A percentile compares a stretch with the other conserved stretches of the same genome.
These are phyloP conservation scores for Colletotrichum horii DNA, from an alignment of 2,329 filamentous ascomycete genomes.

Conservation along the genomic window DNA sequence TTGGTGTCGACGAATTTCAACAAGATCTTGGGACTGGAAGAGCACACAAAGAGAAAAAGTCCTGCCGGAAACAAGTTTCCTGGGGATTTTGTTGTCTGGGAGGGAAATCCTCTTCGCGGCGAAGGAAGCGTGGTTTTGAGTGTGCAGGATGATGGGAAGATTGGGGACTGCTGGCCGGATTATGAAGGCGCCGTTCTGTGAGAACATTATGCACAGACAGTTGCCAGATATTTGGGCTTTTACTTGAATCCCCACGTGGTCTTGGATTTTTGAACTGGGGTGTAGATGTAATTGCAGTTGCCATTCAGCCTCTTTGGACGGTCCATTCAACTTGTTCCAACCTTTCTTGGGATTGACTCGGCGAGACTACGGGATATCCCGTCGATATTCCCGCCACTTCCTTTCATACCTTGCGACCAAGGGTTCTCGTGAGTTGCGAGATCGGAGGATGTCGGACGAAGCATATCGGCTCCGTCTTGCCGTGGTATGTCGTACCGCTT, in stretches of 20 bases:
- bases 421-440: not conserved
- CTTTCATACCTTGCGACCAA: not conserved
- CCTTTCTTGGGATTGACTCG: not conserved
- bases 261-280: not conserved
- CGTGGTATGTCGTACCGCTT: not conserved
- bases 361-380: not conserved
- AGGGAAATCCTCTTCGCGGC: slow-evolving; percentile 44
- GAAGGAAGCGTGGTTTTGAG: slow-evolving; percentile 39
- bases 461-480: not conserved
- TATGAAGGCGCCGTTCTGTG: not conserved
- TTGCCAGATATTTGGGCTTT: rapidly evolving
- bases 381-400: not conserved
- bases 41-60: not conserved
- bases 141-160: slow-evolving; percentile 3
- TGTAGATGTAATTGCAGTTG: not conserved
- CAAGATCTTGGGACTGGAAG: slow-evolving; percentile 40
- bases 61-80: slow-evolving; percentile 3
- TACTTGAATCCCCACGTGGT: not conserved
- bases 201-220: not conserved
- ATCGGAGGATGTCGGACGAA: not conserved
- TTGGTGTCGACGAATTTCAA: slow-evolving; percentile 46
- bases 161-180: slow-evolving; percentile 8
- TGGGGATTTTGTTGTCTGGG: slow-evolving; percentile 45
- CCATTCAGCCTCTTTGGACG: too few species aligned
- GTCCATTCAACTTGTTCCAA: too few species aligned